Evolutionary conservation across 1,139 yeast genomes (phyloP).

Genomic region (Debaryomycetaceae sp.): DNA sequence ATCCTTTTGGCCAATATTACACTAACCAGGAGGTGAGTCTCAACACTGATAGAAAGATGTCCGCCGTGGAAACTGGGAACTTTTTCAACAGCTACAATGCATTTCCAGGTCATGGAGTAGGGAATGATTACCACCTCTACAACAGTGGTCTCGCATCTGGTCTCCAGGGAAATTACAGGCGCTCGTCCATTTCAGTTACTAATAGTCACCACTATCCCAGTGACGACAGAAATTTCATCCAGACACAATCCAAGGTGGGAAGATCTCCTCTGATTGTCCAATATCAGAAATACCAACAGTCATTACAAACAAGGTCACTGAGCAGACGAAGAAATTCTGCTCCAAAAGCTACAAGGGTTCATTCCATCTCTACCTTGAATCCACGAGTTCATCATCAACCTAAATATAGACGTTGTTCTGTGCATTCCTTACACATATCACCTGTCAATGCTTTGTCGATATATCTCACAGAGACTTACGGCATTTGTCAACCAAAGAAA

Average conservation of each 20-base stretch:
- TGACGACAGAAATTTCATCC: conserved; percentile 4
- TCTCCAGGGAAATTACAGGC: conserved; percentile 18
- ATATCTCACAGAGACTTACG: conserved; percentile 73
- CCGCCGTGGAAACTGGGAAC: conserved; percentile 38
- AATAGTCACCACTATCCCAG: conserved; percentile 14
- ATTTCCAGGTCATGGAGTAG: conserved; percentile 4
- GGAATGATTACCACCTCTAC: conserved; percentile 1
- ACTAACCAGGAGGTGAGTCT: conserved; percentile 37
- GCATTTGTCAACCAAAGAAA: conserved; percentile 77
- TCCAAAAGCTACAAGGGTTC: conserved; percentile 37
- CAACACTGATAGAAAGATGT: conserved; percentile 38
- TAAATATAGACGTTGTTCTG: conserved; percentile 75
- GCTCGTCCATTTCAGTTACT: conserved; percentile 39
- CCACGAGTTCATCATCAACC: conserved; percentile 68
- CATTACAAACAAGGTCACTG: conserved; percentile 22
- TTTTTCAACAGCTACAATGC: conserved; percentile 8
- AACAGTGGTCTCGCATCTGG: not conserved
- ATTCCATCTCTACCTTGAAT: conserved; percentile 49
- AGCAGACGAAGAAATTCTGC: conserved; percentile 28
- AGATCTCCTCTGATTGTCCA: conserved; percentile 37
- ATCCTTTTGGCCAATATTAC: conserved; percentile 46
- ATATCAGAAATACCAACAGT: conserved; percentile 37
- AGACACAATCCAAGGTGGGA: conserved; percentile 15
- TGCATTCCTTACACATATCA: conserved; percentile 76
- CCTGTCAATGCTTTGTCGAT: conserved; percentile 82